phyloP scores from a whole-genome alignment of 768 basidiomycete species.

The Daedaleopsis nitida region DNA sequence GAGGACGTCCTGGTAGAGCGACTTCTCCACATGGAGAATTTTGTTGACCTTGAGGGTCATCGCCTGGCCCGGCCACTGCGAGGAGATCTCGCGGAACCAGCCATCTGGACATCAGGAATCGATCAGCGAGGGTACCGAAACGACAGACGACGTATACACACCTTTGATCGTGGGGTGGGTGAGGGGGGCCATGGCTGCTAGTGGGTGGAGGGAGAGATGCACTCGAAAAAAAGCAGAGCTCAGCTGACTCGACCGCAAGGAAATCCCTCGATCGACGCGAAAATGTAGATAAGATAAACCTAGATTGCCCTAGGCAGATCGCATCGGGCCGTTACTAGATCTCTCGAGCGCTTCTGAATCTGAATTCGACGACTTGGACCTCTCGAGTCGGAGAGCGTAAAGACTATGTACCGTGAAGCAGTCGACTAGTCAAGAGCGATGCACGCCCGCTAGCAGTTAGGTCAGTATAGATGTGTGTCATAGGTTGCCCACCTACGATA shows the following conservation, averaged over 20 bases:
- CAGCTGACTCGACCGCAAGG: constrained; percentile 9
- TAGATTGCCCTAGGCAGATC: not conserved
- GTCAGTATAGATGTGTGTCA: too few species aligned
- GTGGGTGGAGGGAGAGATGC: constrained; percentile 13
- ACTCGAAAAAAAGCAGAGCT: constrained; percentile 16
- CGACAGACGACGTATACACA: not conserved
- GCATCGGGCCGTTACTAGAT: not conserved
- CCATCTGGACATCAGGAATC: constrained; percentile 60
- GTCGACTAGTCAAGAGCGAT: too few species aligned
- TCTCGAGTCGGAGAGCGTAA: too few species aligned
- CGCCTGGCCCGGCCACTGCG: constrained; percentile 97
- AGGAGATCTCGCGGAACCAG: constrained; percentile 94
- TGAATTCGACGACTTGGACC: too few species aligned
- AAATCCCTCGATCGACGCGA: not conserved
- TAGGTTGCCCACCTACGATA: too few species aligned
- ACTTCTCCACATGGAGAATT: constrained; percentile 93
- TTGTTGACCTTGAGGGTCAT: constrained; percentile 96
- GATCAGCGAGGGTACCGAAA: not conserved
- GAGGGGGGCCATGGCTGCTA: constrained; percentile 36
- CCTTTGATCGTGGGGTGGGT: constrained; percentile 41
- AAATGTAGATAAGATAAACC: not conserved
- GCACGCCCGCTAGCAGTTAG: too few species aligned
- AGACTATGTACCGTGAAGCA: too few species aligned
- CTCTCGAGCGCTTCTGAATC: too few species aligned
- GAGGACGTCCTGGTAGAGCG: constrained; percentile 93